These are phyloP conservation scores for Aspergillus quadricinctus DNA, from an alignment of 2,329 filamentous ascomycete species.

Conservation along the genomic window DNA sequence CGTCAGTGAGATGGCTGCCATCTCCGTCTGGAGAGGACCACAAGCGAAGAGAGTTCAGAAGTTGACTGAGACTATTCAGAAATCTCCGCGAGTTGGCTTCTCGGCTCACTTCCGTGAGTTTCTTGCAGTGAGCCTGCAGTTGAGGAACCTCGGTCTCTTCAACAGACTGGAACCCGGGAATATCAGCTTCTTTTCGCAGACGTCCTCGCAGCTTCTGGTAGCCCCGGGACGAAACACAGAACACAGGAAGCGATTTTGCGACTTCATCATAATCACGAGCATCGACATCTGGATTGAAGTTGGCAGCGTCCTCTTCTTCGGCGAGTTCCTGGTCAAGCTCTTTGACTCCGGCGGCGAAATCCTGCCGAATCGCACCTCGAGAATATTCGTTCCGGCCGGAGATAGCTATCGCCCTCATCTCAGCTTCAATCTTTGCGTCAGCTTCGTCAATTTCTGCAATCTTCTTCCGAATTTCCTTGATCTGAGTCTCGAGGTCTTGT, in stretches of 20 bases:
- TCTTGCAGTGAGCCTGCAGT: conserved; percentile 56
- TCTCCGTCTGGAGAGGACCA: conserved; percentile 37
- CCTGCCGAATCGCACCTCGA: conserved; percentile 1
- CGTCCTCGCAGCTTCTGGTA: conserved; percentile 60
- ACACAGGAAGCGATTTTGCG: conserved; percentile 55
- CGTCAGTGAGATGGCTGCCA: neutral
- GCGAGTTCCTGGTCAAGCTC: conserved; percentile 1
- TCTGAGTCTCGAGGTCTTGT: neutral
- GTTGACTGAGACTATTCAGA: conserved; percentile 48
- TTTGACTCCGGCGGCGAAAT: conserved; percentile 1
- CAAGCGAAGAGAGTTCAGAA: conserved; percentile 51
- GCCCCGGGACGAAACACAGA: conserved; percentile 59
- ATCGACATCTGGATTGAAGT: conserved; percentile 47
- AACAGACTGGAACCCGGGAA: conserved; percentile 49
- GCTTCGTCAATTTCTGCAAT: neutral
- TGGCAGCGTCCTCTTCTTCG: neutral
- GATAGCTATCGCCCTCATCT: conserved; percentile 25
- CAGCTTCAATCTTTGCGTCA: conserved; percentile 11
- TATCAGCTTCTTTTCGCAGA: conserved; percentile 48
- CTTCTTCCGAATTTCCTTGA: neutral
- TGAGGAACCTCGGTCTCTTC: conserved; percentile 58
- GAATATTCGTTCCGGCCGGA: conserved; percentile 10
- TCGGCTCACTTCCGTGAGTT: conserved; percentile 51
- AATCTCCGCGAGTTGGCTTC: conserved; percentile 45
- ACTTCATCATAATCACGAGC: conserved; percentile 56